Conservation (phyloP, 1,284 basidiomycete species). For the Sanghuangporus sanghuang region DNA sequence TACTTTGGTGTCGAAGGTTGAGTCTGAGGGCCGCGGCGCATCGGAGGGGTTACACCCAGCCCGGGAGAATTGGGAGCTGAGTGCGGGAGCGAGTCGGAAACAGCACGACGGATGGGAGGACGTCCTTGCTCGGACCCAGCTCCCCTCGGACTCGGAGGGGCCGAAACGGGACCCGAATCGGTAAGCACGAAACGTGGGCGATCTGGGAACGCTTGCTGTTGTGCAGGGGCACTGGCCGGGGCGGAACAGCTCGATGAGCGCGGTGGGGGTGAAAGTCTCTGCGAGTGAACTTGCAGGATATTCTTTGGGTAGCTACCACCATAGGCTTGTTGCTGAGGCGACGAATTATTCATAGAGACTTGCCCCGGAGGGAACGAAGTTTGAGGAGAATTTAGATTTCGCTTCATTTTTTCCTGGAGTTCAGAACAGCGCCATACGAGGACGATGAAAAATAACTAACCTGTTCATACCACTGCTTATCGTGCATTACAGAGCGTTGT, state of each 20-base stretch:
- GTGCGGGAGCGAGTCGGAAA: not conserved
- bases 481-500: not conserved
- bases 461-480: constrained; percentile 5
- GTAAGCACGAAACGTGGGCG: constrained; percentile 2
- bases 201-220: constrained; percentile 3
- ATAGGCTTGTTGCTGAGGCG: not conserved
- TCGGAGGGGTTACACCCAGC: constrained; percentile 1
- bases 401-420: not conserved
- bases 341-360: not conserved
- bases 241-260: not conserved
- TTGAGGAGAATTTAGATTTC: not conserved
- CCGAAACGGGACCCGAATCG: not conserved
- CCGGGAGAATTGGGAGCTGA: constrained; percentile 1
- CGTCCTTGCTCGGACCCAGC: not conserved
- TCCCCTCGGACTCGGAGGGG: constrained; percentile 1
- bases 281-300: not conserved
- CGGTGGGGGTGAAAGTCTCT: not conserved
- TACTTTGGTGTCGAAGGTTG: not conserved
- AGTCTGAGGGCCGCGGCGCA: not conserved
- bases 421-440: not conserved
- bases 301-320: not conserved
- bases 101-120: not conserved
- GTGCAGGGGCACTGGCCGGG: not conserved
- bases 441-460: not conserved
- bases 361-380: constrained; percentile 1